Evolutionary conservation across 1,284 basidiomycete species (phyloP).

Genomic region (Ustilago sp.): DNA sequence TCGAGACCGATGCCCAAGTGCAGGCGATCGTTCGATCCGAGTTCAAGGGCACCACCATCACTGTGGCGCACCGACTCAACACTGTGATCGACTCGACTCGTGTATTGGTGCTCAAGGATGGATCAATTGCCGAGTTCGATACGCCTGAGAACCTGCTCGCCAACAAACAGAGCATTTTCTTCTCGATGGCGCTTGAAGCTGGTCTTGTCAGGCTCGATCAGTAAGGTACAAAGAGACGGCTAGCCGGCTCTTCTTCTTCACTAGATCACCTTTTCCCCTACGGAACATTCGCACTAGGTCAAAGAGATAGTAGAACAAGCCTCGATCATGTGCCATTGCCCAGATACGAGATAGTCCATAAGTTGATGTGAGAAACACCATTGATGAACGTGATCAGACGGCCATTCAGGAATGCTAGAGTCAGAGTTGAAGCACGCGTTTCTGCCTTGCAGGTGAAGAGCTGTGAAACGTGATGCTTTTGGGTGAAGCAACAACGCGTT

Average conservation of each 20-base stretch:
- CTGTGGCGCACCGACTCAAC: slow-evolving; percentile 81
- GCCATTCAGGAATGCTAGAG: no score
- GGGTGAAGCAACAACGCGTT: neutral
- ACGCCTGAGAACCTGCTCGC: slow-evolving; percentile 76
- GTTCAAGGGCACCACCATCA: slow-evolving; percentile 70
- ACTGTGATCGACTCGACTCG: slow-evolving; percentile 89
- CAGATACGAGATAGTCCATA: neutral
- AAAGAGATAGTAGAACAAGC: neutral
- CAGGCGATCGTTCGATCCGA: slow-evolving; percentile 79
- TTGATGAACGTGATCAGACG: neutral
- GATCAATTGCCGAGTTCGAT: slow-evolving; percentile 81
- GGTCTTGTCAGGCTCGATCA: slow-evolving; percentile 55
- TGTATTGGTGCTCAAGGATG: slow-evolving; percentile 84
- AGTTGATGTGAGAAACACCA: neutral
- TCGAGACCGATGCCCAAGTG: slow-evolving; percentile 87
- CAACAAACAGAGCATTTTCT: slow-evolving; percentile 71
- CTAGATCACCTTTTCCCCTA: neutral
- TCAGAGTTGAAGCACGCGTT: neutral
- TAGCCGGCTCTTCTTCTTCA: neutral
- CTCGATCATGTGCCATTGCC: neutral
- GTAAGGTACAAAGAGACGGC: slow-evolving; percentile 17
- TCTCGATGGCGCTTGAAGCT: slow-evolving; percentile 68
- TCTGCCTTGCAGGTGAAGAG: neutral
- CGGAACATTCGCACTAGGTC: neutral
- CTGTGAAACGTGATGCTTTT: neutral